These are phyloP conservation scores for Agaricus subrufescens DNA, from an alignment of 768 basidiomycete species.

Conservation along the genomic window DNA sequence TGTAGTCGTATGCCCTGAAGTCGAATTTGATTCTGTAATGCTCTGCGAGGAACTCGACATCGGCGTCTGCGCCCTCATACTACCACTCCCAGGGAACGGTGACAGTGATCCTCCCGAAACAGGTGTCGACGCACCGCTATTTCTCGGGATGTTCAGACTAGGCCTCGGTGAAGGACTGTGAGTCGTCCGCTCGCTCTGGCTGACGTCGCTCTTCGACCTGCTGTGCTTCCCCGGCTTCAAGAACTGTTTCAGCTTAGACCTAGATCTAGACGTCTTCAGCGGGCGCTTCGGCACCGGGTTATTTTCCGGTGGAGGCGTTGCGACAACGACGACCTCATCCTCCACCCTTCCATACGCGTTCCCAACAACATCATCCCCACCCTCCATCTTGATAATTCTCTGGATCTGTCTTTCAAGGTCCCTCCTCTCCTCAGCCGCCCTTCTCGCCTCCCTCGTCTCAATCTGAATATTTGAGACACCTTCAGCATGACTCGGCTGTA, in stretches of 20 bases:
- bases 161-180: conserved; percentile 20
- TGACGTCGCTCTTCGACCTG: conserved; percentile 36
- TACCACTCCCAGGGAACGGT: not conserved
- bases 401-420: conserved; percentile 17
- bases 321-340: not conserved
- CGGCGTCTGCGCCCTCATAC: conserved; percentile 3
- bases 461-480: conserved; percentile 18
- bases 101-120: conserved; percentile 10
- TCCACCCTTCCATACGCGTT: conserved; percentile 16
- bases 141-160: conserved; percentile 29
- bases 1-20: not conserved
- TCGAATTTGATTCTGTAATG: conserved; percentile 3
- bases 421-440: conserved; percentile 11
- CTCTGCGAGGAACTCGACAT: conserved; percentile 8
- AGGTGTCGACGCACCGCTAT: conserved; percentile 21
- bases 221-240: conserved; percentile 38
- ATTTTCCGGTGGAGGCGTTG: not conserved
- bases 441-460: conserved; percentile 16
- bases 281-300: too few relatives aligned
- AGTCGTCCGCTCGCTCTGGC: conserved; percentile 14
- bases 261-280: conserved; percentile 13
- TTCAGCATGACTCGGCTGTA: conserved; percentile 11
- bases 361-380: conserved; percentile 15
- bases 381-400: conserved; percentile 19
- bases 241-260: conserved; percentile 37